These are phyloP conservation scores for Suillus occidentalis DNA, from an alignment of 768 basidiomycete species.

Conservation along the genomic window DNA sequence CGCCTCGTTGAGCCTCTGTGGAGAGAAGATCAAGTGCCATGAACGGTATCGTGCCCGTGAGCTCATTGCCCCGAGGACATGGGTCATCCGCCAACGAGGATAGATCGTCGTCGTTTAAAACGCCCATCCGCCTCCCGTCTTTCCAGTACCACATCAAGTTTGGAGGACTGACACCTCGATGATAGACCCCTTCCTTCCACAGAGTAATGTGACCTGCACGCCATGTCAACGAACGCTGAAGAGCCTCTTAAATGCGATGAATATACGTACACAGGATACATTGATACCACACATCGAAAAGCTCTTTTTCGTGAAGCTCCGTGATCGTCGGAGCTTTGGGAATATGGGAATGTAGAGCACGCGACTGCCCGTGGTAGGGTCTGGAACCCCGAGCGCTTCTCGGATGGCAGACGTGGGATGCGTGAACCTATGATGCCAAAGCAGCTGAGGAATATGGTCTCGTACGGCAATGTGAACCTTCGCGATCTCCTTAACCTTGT, in stretches of 20 bases:
- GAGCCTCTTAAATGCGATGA: background rate
- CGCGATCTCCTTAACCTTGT: background rate
- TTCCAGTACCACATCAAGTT: background rate
- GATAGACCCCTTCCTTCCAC: background rate
- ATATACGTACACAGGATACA: background rate
- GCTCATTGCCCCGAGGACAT: background rate
- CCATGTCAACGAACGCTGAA: background rate
- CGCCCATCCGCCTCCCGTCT: background rate
- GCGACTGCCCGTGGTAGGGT: background rate
- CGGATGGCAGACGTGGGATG: background rate
- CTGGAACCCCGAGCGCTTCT: background rate
- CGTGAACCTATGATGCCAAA: background rate
- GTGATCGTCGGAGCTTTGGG: background rate
- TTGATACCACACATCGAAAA: background rate
- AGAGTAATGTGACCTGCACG: background rate
- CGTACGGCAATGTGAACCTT: background rate
- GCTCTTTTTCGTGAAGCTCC: background rate
- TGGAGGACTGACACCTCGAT: background rate
- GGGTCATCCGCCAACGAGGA: background rate
- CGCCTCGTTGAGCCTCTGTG: background rate
- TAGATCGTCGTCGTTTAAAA: background rate
- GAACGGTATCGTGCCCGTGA: background rate
- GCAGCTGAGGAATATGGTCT: background rate
- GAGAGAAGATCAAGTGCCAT: background rate
- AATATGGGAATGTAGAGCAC: slow-evolving; percentile 1